These are phyloP conservation scores for Penicillium paxilli DNA, from an alignment of 495 filamentous ascomycete genomes.

Conservation along the genomic window DNA sequence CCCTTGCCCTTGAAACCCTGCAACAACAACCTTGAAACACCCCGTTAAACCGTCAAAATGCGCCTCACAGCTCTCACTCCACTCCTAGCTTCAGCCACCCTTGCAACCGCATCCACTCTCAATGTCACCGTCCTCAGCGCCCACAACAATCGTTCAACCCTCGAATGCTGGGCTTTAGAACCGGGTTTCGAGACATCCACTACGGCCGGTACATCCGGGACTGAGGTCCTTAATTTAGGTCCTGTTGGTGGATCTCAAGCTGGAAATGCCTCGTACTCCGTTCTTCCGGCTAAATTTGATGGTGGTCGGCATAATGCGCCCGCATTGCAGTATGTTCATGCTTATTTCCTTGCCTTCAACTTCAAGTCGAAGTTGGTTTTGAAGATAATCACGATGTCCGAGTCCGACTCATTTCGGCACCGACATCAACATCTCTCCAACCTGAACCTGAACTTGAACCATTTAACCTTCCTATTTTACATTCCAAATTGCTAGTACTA, in stretches of 20 bases:
- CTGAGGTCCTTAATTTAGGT: slow-evolving; percentile 33
- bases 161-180: slow-evolving; percentile 58
- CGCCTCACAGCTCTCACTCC: slow-evolving; percentile 19
- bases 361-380: too few relatives aligned
- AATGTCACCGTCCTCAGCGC: slow-evolving; percentile 44
- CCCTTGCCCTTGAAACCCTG: not conserved
- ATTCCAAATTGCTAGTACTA: too few relatives aligned
- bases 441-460: too few relatives aligned
- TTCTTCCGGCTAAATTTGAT: slow-evolving; percentile 47
- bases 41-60: slow-evolving; percentile 12
- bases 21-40: not conserved
- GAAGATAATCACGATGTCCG: too few relatives aligned
- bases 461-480: too few relatives aligned
- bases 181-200: slow-evolving; percentile 39
- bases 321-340: slow-evolving; percentile 41
- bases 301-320: slow-evolving; percentile 55
- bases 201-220: slow-evolving; percentile 44
- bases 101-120: slow-evolving; percentile 26
- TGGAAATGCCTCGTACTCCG: slow-evolving; percentile 35
- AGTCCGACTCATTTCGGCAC: too few relatives aligned
- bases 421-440: too few relatives aligned
- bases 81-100: slow-evolving; percentile 14
- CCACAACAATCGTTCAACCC: slow-evolving; percentile 39
- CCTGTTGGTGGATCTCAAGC: slow-evolving; percentile 13
- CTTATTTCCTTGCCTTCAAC: not conserved